These are phyloP conservation scores for Pleurotus pulmonarius DNA, from an alignment of 768 basidiomycete genomes.

Conservation along the genomic window DNA sequence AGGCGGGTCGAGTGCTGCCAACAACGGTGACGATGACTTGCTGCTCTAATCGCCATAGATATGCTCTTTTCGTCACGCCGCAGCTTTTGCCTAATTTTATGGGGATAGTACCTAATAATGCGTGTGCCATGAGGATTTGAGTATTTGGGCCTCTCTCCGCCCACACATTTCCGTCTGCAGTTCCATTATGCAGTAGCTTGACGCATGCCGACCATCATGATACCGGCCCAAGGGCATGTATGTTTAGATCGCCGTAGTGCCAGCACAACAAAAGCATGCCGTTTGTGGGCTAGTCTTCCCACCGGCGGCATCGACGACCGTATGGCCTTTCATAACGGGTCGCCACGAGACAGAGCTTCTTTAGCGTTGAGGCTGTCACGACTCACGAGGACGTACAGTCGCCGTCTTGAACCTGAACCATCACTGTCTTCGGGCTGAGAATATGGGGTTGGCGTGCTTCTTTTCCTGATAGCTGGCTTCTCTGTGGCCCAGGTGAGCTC, in stretches of 20 bases:
- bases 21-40: background rate
- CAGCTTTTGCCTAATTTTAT: background rate
- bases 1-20: background rate
- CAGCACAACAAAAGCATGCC: background rate
- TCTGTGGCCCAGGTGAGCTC: background rate
- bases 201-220: background rate
- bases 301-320: background rate
- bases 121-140: background rate
- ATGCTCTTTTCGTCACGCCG: background rate
- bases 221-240: background rate
- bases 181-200: background rate
- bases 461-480: background rate
- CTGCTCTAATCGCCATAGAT: background rate
- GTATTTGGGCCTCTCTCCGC: background rate
- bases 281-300: background rate
- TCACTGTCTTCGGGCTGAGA: background rate
- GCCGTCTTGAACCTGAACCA: background rate
- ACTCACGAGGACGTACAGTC: background rate
- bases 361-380: background rate
- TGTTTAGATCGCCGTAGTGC: background rate
- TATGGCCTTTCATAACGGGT: background rate
- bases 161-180: background rate
- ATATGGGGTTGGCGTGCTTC: background rate
- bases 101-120: background rate
- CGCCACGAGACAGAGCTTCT: background rate